Percentiles rank a stretch among this genome's conserved stretches.
Conservation (phyloP, 1,284 basidiomycete species). For the Vanrija sp. region DNA sequence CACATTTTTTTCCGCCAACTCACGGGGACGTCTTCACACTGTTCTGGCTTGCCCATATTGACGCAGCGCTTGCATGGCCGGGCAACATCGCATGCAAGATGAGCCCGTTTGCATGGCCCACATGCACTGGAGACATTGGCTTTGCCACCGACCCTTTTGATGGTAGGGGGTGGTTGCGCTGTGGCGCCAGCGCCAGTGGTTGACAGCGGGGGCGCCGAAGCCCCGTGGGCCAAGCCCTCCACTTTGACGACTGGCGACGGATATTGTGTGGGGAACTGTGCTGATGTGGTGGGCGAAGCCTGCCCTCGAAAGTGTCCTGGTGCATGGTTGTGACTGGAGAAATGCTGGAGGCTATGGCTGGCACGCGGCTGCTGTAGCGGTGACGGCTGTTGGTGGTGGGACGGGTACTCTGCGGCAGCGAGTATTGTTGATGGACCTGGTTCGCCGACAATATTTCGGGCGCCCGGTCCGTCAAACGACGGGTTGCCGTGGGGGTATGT, state of each 20-base stretch:
- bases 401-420: neutral
- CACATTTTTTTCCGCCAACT: conserved; percentile 8
- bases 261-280: too few relatives aligned
- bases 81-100: conserved; percentile 42
- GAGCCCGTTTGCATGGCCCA: conserved; percentile 43
- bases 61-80: conserved; percentile 47
- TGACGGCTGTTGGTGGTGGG: neutral
- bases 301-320: too few relatives aligned
- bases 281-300: too few relatives aligned
- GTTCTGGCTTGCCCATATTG: conserved; percentile 40
- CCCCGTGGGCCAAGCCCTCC: too few relatives aligned
- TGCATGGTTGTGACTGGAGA: too few relatives aligned
- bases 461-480: conserved; percentile 24
- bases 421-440: conserved; percentile 4
- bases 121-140: conserved; percentile 40
- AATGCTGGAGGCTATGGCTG: too few relatives aligned
- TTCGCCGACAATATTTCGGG: conserved; percentile 22
- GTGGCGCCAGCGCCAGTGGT: neutral
- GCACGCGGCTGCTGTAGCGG: neutral
- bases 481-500: neutral
- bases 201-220: too few relatives aligned
- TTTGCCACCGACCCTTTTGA: conserved; percentile 29
- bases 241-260: too few relatives aligned
- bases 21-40: conserved; percentile 47
- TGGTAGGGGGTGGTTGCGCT: neutral